Base-by-base conservation (phyloP, 2,329 filamentous ascomycete species). In the Stachybotrys chlorohalonatus region DNA sequence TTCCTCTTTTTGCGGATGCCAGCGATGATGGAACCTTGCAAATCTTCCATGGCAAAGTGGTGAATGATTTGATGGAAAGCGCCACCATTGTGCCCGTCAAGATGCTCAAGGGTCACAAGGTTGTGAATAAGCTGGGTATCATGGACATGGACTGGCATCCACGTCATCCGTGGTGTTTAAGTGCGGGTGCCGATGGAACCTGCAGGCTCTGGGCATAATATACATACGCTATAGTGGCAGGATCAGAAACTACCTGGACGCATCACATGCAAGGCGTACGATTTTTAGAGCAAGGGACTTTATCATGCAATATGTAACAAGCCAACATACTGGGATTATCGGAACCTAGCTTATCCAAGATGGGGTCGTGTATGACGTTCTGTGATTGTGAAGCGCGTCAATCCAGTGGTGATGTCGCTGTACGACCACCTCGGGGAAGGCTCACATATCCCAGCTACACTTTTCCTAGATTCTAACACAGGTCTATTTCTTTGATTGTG, bases 111-210 rank as follows among this genome's bases (percentile, higher is more conserved):
- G 94, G 94, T 1, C 94, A 99, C 74, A 89, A 87, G 72, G 85
- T 97, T 3, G 87, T 88, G 66, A 87, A 83, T 66, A 87, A 91
- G 61, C 74, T 99, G 55, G 94, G 94, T 60, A 92, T 97, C 15
- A 79, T 97, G 77, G 93, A 96, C 69, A 75, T 99, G 31, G 90
- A 96, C 66, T 99, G 95, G 95, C 94, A 99, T 75, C 90, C 91
- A 6, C 83, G 82, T 59, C 90, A 97, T 72, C 90, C 93, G 2
- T 97, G 94, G 94, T 87, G 89, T 72, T 86, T 96, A 53, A 95
- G 89, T 76, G 93, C 92, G 50, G 94, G 94, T 62, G 92, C 93
- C 1, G 94, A 99, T 75, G 93, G 93, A 47, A 95, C 89, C 13
- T 89, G 90, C 72, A 85, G 93, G 64, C 73, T 99, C 68, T 99